Percentiles rank a stretch among this genome's conserved stretches.
These are phyloP conservation scores for Monoraphidium neglectum DNA, from an alignment of 139 green algal genomes.

Conservation along the genomic window DNA sequence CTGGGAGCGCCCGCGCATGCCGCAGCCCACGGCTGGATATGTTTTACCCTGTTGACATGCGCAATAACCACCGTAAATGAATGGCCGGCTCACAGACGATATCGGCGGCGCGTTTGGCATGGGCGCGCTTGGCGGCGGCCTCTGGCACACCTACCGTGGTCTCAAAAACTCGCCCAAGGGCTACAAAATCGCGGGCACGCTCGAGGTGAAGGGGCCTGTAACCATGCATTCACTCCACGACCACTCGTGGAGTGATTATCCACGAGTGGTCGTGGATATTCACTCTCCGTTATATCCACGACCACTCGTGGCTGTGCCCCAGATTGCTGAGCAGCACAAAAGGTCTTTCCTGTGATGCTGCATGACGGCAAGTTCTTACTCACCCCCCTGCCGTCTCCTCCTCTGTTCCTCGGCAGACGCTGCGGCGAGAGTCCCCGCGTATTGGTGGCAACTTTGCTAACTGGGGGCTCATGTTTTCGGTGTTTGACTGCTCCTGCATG, in stretches of 20 bases:
- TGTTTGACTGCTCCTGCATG: slow-evolving; percentile 97
- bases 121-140: slow-evolving; percentile 93
- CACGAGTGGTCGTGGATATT: too few species aligned
- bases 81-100: slow-evolving; percentile 83
- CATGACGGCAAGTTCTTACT: neutral
- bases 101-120: slow-evolving; percentile 99
- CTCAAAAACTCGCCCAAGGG: slow-evolving; percentile 89
- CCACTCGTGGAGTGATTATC: too few species aligned
- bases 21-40: too few species aligned
- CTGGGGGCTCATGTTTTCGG: slow-evolving; percentile 96
- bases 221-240: neutral
- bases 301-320: too few species aligned
- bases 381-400: neutral
- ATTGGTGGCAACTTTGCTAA: slow-evolving; percentile 98
- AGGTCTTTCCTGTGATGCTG: neutral
- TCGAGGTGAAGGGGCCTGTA: slow-evolving; percentile 72
- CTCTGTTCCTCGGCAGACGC: slow-evolving; percentile 66
- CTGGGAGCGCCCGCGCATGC: too few species aligned
- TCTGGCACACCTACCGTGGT: slow-evolving; percentile 93
- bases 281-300: too few species aligned
- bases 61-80: too few species aligned
- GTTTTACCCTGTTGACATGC: too few species aligned
- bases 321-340: neutral
- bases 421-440: slow-evolving; percentile 87
- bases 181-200: slow-evolving; percentile 73